Evolutionary conservation across 2,329 filamentous ascomycete species (phyloP).

Genomic region (Bisporella sp.): DNA sequence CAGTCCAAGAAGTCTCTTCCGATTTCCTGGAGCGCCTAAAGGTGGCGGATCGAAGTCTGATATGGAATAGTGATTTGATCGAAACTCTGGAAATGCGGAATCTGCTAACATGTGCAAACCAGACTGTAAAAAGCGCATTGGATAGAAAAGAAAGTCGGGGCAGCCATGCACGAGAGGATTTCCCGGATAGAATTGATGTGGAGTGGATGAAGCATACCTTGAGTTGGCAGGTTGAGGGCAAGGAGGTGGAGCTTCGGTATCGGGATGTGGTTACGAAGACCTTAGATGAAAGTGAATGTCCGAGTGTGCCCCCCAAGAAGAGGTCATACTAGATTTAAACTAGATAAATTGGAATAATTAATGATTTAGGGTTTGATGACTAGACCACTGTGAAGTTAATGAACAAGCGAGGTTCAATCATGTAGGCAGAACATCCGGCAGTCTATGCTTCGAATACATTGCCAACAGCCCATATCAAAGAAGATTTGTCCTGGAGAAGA

Average conservation of each 20-base stretch:
- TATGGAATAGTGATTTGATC: slow-evolving; percentile 97
- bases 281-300: slow-evolving; percentile 92
- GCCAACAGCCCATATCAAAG: too few species aligned
- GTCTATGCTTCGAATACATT: too few species aligned
- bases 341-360: too few species aligned
- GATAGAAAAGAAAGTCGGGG: slow-evolving; percentile 97
- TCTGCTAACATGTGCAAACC: slow-evolving; percentile 90
- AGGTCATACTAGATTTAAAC: slow-evolving; percentile 61
- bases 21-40: slow-evolving; percentile 69
- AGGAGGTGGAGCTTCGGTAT: slow-evolving; percentile 74
- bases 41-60: slow-evolving; percentile 98
- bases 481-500: too few species aligned
- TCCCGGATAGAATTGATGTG: slow-evolving; percentile 86
- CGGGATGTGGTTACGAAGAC: slow-evolving; percentile 75
- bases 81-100: slow-evolving; percentile 96
- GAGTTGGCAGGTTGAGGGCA: slow-evolving; percentile 85
- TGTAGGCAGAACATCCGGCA: too few species aligned
- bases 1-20: slow-evolving; percentile 78
- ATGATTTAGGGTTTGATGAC: too few species aligned
- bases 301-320: slow-evolving; percentile 94
- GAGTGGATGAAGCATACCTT: slow-evolving; percentile 99
- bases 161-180: slow-evolving; percentile 95
- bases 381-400: too few species aligned
- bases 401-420: too few species aligned
- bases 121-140: slow-evolving; percentile 86